phyloP scores from a whole-genome alignment of 306 rosid species.

The Ormosia semicastrata region DNA sequence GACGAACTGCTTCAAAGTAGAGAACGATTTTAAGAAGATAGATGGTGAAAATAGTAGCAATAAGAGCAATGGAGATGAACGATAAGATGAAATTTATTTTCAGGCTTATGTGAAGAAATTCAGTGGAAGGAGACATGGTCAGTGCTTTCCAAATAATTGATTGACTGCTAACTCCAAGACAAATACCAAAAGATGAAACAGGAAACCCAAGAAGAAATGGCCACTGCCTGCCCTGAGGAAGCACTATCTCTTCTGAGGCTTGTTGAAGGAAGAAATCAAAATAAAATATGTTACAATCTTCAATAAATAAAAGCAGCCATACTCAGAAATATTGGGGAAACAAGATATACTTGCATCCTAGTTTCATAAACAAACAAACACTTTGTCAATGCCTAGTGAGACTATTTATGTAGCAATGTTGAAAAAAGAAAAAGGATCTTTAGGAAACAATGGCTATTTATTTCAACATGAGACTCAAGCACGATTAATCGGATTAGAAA shows the following conservation, averaged over 20 bases:
- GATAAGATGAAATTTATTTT: slow-evolving; percentile 56
- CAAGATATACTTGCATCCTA: too few relatives aligned
- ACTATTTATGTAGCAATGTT: too few relatives aligned
- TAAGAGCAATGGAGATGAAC: slow-evolving; percentile 58
- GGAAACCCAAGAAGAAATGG: slow-evolving; percentile 84
- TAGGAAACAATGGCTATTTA: too few relatives aligned
- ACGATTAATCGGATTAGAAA: too few relatives aligned
- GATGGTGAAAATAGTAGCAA: slow-evolving; percentile 28
- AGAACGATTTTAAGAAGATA: slow-evolving; percentile 59
- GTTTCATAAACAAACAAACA: too few relatives aligned
- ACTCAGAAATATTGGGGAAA: too few relatives aligned
- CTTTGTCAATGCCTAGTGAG: too few relatives aligned
- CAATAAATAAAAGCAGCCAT: neutral
- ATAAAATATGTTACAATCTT: neutral
- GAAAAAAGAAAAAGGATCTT: too few relatives aligned
- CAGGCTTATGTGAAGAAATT: slow-evolving; percentile 61
- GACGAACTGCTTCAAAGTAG: slow-evolving; percentile 86
- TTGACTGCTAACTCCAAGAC: slow-evolving; percentile 84
- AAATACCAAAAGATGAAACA: slow-evolving; percentile 67
- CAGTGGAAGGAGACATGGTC: slow-evolving; percentile 58
- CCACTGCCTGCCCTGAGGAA: slow-evolving; percentile 67
- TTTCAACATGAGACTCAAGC: too few relatives aligned
- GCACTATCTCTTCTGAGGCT: slow-evolving; percentile 69
- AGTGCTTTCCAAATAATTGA: slow-evolving; percentile 80
- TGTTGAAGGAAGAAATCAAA: slow-evolving; percentile 30